Percentiles rank a stretch among this genome's conserved stretches.
phyloP scores from a whole-genome alignment of 805 yeast species.

The Metschnikowia noctiluminum region DNA sequence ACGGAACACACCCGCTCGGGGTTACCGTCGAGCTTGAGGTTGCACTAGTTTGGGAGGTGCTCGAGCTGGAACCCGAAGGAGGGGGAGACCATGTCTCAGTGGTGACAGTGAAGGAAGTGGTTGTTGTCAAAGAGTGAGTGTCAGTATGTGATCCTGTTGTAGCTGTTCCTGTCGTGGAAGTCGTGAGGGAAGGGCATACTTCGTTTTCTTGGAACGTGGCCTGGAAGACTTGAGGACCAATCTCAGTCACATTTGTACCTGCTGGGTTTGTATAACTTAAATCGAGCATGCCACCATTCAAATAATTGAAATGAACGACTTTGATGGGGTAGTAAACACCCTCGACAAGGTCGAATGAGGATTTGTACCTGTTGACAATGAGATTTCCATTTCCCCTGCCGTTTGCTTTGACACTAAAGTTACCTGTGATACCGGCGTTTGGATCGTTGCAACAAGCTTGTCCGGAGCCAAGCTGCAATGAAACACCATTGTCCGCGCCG shows the following conservation, averaged over 20 bases:
- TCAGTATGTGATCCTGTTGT: too few species aligned
- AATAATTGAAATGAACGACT: slow-evolving; percentile 10
- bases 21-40: too few species aligned
- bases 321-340: slow-evolving; percentile 11
- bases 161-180: too few species aligned
- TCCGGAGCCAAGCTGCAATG: slow-evolving; percentile 7
- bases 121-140: too few species aligned
- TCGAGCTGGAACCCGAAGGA: too few species aligned
- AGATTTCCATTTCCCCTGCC: slow-evolving; percentile 2
- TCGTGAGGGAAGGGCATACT: too few species aligned
- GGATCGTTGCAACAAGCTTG: slow-evolving; percentile 11
- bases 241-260: not conserved
- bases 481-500: slow-evolving; percentile 12
- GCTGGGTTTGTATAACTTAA: not conserved
- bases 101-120: too few species aligned
- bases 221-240: slow-evolving; percentile 1
- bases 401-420: not conserved
- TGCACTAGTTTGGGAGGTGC: too few species aligned
- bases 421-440: slow-evolving; percentile 3
- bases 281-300: not conserved
- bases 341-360: slow-evolving; percentile 1
- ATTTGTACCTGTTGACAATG: not conserved
- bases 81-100: too few species aligned
- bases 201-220: too few species aligned
- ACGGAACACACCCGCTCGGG: slow-evolving; percentile 3